These are phyloP conservation scores for Chlamydomonas asymmetrica DNA, from an alignment of 139 green algal genomes.

Conservation along the genomic window DNA sequence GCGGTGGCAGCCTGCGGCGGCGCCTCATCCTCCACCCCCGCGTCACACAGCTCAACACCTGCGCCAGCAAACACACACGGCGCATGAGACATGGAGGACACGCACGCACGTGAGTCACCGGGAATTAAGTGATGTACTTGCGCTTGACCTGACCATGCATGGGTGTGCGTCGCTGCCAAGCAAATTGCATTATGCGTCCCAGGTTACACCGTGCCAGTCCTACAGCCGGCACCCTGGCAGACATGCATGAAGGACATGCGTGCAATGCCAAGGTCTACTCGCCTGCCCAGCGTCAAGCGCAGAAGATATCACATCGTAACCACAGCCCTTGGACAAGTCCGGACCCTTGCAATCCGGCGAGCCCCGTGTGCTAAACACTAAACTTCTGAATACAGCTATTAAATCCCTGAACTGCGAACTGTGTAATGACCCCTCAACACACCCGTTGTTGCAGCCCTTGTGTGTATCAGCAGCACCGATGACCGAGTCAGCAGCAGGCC, in stretches of 20 bases:
- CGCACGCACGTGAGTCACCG: neutral
- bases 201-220: neutral
- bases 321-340: too few species aligned
- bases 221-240: neutral
- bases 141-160: neutral
- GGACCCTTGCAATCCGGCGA: too few species aligned
- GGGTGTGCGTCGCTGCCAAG: neutral
- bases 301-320: too few species aligned
- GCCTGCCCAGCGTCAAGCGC: too few species aligned
- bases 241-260: neutral
- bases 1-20: constrained; percentile 20
- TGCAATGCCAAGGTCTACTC: too few species aligned
- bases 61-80: neutral
- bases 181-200: neutral
- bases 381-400: neutral
- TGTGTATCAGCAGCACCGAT: neutral
- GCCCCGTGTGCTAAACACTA: too few species aligned
- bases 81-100: neutral
- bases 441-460: neutral
- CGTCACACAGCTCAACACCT: constrained; percentile 14
- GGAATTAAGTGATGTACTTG: neutral
- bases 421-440: neutral
- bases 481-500: neutral
- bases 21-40: constrained; percentile 38
- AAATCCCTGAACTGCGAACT: neutral